Evolutionary conservation across 345 rosid species (phyloP).

Genomic region (Hypericum androsaemum): DNA sequence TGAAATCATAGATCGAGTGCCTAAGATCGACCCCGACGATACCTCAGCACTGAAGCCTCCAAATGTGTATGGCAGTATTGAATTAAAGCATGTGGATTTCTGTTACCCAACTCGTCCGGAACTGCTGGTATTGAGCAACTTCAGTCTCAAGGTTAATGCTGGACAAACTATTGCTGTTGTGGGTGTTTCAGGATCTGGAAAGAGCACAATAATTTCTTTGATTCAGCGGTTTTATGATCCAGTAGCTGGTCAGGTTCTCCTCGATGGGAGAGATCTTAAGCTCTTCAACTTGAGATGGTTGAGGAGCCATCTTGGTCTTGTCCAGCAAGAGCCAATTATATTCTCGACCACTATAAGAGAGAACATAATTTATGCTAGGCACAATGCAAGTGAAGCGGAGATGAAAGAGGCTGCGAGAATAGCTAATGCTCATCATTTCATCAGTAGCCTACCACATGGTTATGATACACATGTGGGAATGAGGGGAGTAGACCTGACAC

Average conservation of each 20-base stretch:
- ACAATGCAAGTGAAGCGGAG: not conserved
- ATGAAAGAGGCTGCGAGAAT: not conserved
- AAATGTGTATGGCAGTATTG: slow-evolving; percentile 93
- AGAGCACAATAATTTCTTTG: not conserved
- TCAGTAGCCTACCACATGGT: not conserved
- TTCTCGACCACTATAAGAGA: not conserved
- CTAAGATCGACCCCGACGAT: slow-evolving; percentile 97
- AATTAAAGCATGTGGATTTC: slow-evolving; percentile 89
- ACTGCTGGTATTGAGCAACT: slow-evolving; percentile 87
- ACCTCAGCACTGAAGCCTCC: slow-evolving; percentile 80
- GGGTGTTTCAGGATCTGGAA: not conserved
- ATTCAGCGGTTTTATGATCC: not conserved
- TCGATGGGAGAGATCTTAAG: not conserved
- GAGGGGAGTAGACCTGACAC: not conserved
- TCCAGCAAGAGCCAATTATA: not conserved
- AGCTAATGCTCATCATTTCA: not conserved
- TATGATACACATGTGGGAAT: not conserved
- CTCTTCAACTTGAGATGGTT: not conserved
- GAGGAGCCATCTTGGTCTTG: not conserved
- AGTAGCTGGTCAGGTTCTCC: not conserved
- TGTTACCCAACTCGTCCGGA: slow-evolving; percentile 92
- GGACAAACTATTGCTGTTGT: not conserved
- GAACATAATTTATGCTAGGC: not conserved
- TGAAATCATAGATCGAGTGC: slow-evolving; percentile 92
- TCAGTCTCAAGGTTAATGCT: slow-evolving; percentile 79